Evolutionary conservation across 805 yeast species (phyloP), one percentile per base, ranked within the genome.

Genomic region (Saccharomyces eubayanus): DNA sequence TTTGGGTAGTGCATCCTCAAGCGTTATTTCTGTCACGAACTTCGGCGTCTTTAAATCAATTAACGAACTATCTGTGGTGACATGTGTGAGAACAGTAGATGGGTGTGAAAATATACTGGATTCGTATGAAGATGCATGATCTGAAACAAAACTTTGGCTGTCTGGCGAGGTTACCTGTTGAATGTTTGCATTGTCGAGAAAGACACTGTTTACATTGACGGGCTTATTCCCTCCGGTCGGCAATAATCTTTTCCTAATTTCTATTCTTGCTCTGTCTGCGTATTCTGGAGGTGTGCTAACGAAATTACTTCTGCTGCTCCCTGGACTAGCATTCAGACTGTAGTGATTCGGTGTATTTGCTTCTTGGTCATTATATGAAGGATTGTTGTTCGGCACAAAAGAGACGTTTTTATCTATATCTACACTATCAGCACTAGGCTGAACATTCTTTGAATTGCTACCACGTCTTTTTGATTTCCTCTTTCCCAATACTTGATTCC

Each of bases 1-100:
- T 14, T 65, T 64, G 0, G 87, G 87, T n/a, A 83, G 59, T 0
- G 80, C 82, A 27, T 80, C 77, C 50, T 76, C 72, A 30, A 82
- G 63, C 0, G 76, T 62, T 4, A 74, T 51, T 40, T 58, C 53
- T 2, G 61, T 61, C 2, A 62, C 50, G 21, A 56, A 55, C 31
- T 64, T 59, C 5, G 55, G 53, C 30, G 53, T 48, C 9, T 53
- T 28, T 21, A 48, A 31, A 11, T 54, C 31, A 16, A 49, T 45
- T 10, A 54, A 47, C 3, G 48, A 27, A 30, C 59, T 59, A 4
- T 62, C 57, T 14, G 53, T 51, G 1, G 65, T 57, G 21, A 57
- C 47, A 14, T 58, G 55, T 16, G 65, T 58, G 5, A 53, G 43
- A 3, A 58, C 54, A 0, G 65, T 56, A 6, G 60, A 57, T 20